Evolutionary conservation across 805 yeast species (phyloP), one percentile per base, ranked within the genome.

Genomic region (Candida sonorensis): DNA sequence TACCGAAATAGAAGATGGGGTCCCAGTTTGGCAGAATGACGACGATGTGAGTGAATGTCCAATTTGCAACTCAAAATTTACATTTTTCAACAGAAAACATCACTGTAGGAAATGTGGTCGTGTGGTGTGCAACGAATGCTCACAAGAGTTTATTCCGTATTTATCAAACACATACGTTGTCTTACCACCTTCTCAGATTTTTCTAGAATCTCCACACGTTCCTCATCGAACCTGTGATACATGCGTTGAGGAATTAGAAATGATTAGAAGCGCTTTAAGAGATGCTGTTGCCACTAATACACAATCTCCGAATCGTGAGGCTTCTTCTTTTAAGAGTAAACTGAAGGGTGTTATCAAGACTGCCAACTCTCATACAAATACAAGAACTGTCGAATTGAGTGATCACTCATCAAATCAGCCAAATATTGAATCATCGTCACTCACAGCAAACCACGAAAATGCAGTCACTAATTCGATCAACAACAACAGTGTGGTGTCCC

Each of bases 101-200:
- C 95, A 85, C 53, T 85, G 95, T 55, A 66, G 92, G 32, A 66
- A 61, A 37, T 85, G 95, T 59, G 95, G 95, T 3, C 63, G 75
- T 21, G 79, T 86, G 1, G 83, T 80, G 12, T 85, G 95, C 55
- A 79, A 75, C 19, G 46, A 52, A 24, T 85, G 95, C 48, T 77
- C 90, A 6, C 51, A 61, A 7, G 64, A 70, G 15, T 55, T 57
- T 26, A 64, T 73, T 6, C 61, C 66, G 21, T 81, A 78, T 50
- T 64, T 77, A 27, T 74, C 82, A 9, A 67, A 72, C 26, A 72
- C 82, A 0, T 63, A 67, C 40, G 74, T 80, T 7, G 79, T 75
- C 3, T 56, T 67, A 3, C 73, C 79, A 0, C 75, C 77, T 5
- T 61, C 64, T 14, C 67, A 66, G 40, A 54, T 64, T 3, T 64